Evolutionary conservation across 495 filamentous ascomycete genomes (phyloP), one percentile per base, ranked within the genome.

Genomic region (Penicillium malachiteum): DNA sequence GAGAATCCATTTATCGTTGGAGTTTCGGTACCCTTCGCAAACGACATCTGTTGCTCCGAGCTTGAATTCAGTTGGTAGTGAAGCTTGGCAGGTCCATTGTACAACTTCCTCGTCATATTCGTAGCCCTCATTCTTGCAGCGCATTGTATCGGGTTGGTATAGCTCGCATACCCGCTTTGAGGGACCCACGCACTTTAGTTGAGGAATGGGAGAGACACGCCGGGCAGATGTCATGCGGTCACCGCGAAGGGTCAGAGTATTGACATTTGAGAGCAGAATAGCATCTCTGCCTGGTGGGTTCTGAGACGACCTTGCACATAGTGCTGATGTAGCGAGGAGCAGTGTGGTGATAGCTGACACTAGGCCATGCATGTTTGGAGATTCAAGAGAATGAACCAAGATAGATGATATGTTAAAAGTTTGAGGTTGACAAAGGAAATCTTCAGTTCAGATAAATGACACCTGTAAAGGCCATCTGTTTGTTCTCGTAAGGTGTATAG

Each of bases 41-140:
- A 90, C 77, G 10, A 98, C 94, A 52, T 98, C 93, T 3, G 94
- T 97, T 26, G 81, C 75, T 35, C 92, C 94, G 11, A 97, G 82
- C 66, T 94, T 94, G 67, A 98, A 88, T 62, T 95, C 89, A 0
- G 80, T 66, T 0, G 94, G 94, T 0, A 97, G 73, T 3, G 80
- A 74, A 0, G 94, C 90, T 1, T 83, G 84, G 71, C 94, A 98
- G 0, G 89, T 86, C 94, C 94, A 98, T 68, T 93, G 83, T 35
- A 96, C 76, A 71, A 92, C 84, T 65, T 89, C 81, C 21, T 75
- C 65, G 37, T 78, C 78, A 69, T 92, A 91, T 31, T 80, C 82
- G 7, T 79, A 71, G 49, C 94, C 94, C 42, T 82, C 74, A 71
- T 97, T 98, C 51, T 79, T 86, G 77, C 94, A 98, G 54, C 90